Evolutionary conservation across 345 rosid species (phyloP).

Genomic region (Acer saccharum): DNA sequence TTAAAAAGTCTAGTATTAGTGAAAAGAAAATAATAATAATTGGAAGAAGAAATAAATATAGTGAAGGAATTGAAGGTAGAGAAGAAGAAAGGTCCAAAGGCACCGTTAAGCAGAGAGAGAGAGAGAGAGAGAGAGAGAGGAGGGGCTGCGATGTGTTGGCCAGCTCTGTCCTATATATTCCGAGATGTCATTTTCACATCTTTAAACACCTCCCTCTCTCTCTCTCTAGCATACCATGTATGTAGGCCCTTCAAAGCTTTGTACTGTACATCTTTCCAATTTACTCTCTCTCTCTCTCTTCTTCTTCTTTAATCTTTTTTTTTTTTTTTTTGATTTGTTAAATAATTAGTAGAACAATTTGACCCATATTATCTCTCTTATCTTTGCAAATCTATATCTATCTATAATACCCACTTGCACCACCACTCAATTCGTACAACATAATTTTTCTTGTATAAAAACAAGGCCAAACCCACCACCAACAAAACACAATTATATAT

Average conservation of each 20-base stretch:
- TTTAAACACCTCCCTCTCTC: constrained; percentile 27
- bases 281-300: constrained; percentile 26
- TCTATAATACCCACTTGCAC: constrained; percentile 29
- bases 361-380: constrained; percentile 8
- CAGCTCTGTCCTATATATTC: constrained; percentile 34
- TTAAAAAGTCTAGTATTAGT: no score
- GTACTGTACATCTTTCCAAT: constrained; percentile 45
- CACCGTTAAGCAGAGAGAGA: constrained; percentile 38
- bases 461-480: not conserved
- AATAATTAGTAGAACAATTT: not conserved
- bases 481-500: not conserved
- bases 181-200: constrained; percentile 76
- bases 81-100: constrained; percentile 51
- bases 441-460: constrained; percentile 23
- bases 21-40: not conserved
- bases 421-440: constrained; percentile 28
- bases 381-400: constrained; percentile 10
- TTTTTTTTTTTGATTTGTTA: not conserved
- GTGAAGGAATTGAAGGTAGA: not conserved
- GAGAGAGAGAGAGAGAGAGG: constrained; percentile 12
- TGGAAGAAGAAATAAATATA: constrained; percentile 1
- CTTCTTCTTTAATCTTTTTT: not conserved
- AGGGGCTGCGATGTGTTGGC: constrained; percentile 17
- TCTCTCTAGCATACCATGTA: constrained; percentile 20
- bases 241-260: constrained; percentile 49